phyloP scores from a whole-genome alignment of 306 rosid genomes.

The Geum urbanum region DNA sequence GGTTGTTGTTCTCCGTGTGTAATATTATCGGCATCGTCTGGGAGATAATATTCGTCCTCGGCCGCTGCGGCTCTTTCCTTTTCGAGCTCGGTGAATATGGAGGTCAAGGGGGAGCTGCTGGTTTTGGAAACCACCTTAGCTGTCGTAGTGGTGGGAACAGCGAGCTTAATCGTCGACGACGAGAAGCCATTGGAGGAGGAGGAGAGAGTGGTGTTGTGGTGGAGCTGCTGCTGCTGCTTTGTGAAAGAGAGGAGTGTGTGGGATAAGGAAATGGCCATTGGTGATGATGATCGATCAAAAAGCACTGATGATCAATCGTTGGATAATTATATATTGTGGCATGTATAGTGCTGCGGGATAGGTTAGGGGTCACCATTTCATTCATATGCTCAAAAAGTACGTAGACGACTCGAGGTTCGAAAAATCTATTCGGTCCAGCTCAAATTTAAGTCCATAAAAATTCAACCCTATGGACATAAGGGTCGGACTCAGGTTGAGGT shows the following conservation, averaged over 20 bases:
- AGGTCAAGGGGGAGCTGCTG: conserved; percentile 22
- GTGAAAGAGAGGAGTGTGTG: conserved; percentile 21
- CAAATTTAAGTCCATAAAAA: too few species aligned
- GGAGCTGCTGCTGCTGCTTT: neutral
- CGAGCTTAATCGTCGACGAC: neutral
- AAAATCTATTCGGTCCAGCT: too few species aligned
- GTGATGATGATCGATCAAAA: neutral
- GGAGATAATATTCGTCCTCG: neutral
- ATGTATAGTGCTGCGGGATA: too few species aligned
- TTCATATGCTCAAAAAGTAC: too few species aligned
- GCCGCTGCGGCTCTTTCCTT: neutral
- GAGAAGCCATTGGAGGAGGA: neutral
- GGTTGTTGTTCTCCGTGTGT: too few species aligned
- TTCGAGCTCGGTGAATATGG: conserved; percentile 30
- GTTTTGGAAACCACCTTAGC: conserved; percentile 20
- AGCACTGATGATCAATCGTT: neutral
- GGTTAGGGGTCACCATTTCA: too few species aligned
- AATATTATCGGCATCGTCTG: neutral
- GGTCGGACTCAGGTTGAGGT: too few species aligned
- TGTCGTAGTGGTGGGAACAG: neutral
- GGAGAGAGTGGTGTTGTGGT: neutral
- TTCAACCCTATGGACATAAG: too few species aligned
- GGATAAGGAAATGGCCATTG: conserved; percentile 40
- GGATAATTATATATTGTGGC: neutral
- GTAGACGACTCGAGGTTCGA: too few species aligned